phyloP scores from a whole-genome alignment of 2,329 filamentous ascomycete genomes.

The Gremmenia infestans region DNA sequence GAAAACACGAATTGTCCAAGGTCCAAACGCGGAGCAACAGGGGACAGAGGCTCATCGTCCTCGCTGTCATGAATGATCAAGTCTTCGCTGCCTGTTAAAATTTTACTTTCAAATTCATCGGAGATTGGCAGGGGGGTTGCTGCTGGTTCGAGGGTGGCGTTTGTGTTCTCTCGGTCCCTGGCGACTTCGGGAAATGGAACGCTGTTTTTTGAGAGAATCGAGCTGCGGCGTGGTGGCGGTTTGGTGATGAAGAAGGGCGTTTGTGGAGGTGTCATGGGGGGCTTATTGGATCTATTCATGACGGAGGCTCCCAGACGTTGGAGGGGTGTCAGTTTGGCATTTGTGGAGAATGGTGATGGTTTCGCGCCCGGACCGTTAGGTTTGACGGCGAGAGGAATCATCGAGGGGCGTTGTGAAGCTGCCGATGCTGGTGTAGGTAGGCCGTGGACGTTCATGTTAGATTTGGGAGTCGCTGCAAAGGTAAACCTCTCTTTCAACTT shows the following conservation, averaged over 20 bases:
- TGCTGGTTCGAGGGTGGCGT: slow-evolving; percentile 30
- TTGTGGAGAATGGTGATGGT: slow-evolving; percentile 2
- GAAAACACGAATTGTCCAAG: slow-evolving; percentile 16
- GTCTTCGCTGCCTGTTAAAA: slow-evolving; percentile 44
- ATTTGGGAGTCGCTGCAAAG: slow-evolving; percentile 20
- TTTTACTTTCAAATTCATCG: slow-evolving; percentile 19
- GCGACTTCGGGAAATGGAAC: slow-evolving; percentile 27
- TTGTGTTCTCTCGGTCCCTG: not conserved
- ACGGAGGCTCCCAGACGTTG: slow-evolving; percentile 29
- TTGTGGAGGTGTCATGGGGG: slow-evolving; percentile 26
- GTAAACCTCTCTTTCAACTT: slow-evolving; percentile 21
- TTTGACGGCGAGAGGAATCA: slow-evolving; percentile 28
- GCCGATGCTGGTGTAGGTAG: slow-evolving; percentile 22
- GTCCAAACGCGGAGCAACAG: slow-evolving; percentile 9
- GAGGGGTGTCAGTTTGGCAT: slow-evolving; percentile 25
- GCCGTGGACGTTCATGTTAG: slow-evolving; percentile 2
- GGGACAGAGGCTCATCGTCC: slow-evolving; percentile 29
- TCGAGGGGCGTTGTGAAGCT: slow-evolving; percentile 16
- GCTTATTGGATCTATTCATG: slow-evolving; percentile 14
- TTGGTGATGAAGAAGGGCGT: slow-evolving; percentile 14
- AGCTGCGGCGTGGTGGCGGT: slow-evolving; percentile 9
- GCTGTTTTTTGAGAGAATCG: slow-evolving; percentile 12
- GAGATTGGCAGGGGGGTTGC: slow-evolving; percentile 32
- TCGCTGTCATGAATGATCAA: slow-evolving; percentile 46
- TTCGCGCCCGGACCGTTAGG: slow-evolving; percentile 8